Percentiles rank a stretch among this genome's conserved stretches.
phyloP scores from a whole-genome alignment of 768 basidiomycete species.

The Mycena metata region DNA sequence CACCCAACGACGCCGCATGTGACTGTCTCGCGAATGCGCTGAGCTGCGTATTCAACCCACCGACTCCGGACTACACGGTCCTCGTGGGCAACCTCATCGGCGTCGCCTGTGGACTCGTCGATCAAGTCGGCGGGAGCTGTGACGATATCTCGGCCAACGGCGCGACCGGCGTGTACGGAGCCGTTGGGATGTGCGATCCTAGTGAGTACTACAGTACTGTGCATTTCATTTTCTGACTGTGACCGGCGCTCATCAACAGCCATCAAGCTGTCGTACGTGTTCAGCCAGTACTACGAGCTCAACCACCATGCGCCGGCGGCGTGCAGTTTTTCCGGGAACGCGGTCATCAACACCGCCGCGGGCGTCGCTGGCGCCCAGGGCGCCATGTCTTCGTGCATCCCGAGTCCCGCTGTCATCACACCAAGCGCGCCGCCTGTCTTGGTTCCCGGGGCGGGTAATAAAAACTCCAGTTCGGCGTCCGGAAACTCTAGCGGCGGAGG shows the following conservation, averaged over 20 bases:
- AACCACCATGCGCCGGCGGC: constrained; percentile 10
- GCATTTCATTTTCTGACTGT: background rate
- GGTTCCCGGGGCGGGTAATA: constrained; percentile 4
- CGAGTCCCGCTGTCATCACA: constrained; percentile 30
- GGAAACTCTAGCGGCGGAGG: background rate
- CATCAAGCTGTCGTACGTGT: constrained; percentile 32
- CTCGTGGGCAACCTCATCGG: constrained; percentile 75
- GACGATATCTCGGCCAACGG: constrained; percentile 81
- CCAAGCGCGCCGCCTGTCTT: constrained; percentile 33
- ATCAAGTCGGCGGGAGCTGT: constrained; percentile 72
- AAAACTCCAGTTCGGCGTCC: background rate
- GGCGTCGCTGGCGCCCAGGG: background rate
- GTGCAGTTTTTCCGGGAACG: constrained; percentile 37
- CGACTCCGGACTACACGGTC: constrained; percentile 70
- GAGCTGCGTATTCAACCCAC: constrained; percentile 80
- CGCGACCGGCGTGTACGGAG: constrained; percentile 80
- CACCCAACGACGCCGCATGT: constrained; percentile 86
- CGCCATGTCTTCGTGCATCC: constrained; percentile 26
- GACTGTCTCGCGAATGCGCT: constrained; percentile 77
- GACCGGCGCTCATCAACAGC: constrained; percentile 8
- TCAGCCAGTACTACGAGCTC: constrained; percentile 35
- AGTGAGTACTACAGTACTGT: constrained; percentile 58
- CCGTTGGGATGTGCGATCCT: constrained; percentile 83
- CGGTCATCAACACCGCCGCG: constrained; percentile 29
- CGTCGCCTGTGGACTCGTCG: constrained; percentile 83